A percentile compares a stretch with the other conserved stretches of the same genome.
These are phyloP conservation scores for Cyclotella distinguenda DNA, from an alignment of 108 stramenopile genomes.

Conservation along the genomic window DNA sequence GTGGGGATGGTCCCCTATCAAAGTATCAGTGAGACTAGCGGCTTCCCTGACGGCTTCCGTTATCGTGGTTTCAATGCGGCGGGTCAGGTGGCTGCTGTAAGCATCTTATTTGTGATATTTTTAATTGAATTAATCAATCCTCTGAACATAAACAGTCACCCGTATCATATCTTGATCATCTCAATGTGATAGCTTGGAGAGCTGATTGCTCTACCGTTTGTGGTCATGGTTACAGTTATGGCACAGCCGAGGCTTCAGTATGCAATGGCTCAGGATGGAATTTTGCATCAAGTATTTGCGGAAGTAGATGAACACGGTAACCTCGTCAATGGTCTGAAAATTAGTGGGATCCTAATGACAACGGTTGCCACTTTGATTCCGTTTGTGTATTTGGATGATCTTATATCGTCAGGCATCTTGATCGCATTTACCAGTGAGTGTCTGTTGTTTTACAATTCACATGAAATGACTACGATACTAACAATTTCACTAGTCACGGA, in stretches of 20 bases:
- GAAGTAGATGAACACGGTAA: slow-evolving; percentile 64
- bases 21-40: slow-evolving; percentile 63
- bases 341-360: slow-evolving; percentile 67
- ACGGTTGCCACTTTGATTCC: slow-evolving; percentile 81
- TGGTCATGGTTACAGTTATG: slow-evolving; percentile 85
- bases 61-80: slow-evolving; percentile 54
- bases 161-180: neutral
- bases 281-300: slow-evolving; percentile 71
- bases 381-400: slow-evolving; percentile 70
- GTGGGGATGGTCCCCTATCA: slow-evolving; percentile 66
- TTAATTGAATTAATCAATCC: too few species aligned
- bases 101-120: neutral
- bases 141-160: too few species aligned
- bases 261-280: slow-evolving; percentile 83
- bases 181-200: slow-evolving; percentile 63
- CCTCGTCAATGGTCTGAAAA: slow-evolving; percentile 50
- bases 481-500: too few species aligned
- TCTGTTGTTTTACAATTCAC: too few species aligned
- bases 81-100: slow-evolving; percentile 53
- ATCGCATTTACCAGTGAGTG: slow-evolving; percentile 61
- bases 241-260: slow-evolving; percentile 84
- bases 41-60: slow-evolving; percentile 74
- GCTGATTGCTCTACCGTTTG: slow-evolving; percentile 82
- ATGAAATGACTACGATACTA: too few species aligned
- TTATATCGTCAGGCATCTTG: slow-evolving; percentile 77